Conservation (phyloP, 352 stramenopile species). For the Albugo laibachii region DNA sequence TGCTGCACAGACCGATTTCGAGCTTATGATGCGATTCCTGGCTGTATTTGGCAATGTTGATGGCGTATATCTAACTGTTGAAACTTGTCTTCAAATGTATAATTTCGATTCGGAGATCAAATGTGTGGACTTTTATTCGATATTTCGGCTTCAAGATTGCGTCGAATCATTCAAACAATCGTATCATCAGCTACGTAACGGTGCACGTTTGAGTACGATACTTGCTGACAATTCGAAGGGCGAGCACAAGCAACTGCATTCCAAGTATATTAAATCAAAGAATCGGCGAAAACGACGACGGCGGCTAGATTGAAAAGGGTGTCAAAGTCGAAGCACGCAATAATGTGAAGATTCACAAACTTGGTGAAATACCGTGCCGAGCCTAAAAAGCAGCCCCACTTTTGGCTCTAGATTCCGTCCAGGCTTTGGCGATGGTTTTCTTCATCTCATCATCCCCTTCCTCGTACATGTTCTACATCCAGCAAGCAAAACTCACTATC, state of each 20-base stretch:
- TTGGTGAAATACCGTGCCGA: not conserved
- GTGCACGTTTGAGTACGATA: too few relatives aligned
- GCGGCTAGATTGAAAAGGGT: too few relatives aligned
- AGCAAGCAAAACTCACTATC: not conserved
- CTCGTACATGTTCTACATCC: conserved; percentile 67
- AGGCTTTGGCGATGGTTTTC: conserved; percentile 78
- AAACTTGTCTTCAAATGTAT: conserved; percentile 24
- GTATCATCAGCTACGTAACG: conserved; percentile 25
- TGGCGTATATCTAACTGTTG: conserved; percentile 19
- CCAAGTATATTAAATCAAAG: too few relatives aligned
- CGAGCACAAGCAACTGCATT: too few relatives aligned
- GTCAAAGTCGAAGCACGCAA: too few relatives aligned
- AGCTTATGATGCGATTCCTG: conserved; percentile 33
- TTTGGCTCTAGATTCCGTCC: conserved; percentile 66
- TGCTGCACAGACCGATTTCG: conserved; percentile 1
- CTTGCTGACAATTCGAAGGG: too few relatives aligned
- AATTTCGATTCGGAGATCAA: conserved; percentile 12
- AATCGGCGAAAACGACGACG: too few relatives aligned
- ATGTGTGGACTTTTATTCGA: conserved; percentile 25
- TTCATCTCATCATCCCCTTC: conserved; percentile 80
- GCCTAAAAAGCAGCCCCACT: conserved; percentile 8
- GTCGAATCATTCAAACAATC: conserved; percentile 50
- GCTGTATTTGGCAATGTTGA: conserved; percentile 33
- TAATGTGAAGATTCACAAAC: too few relatives aligned
- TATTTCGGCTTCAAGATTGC: conserved; percentile 48